phyloP scores from a whole-genome alignment of 2,329 filamentous ascomycete species.

The Pseudocercospora vitis region DNA sequence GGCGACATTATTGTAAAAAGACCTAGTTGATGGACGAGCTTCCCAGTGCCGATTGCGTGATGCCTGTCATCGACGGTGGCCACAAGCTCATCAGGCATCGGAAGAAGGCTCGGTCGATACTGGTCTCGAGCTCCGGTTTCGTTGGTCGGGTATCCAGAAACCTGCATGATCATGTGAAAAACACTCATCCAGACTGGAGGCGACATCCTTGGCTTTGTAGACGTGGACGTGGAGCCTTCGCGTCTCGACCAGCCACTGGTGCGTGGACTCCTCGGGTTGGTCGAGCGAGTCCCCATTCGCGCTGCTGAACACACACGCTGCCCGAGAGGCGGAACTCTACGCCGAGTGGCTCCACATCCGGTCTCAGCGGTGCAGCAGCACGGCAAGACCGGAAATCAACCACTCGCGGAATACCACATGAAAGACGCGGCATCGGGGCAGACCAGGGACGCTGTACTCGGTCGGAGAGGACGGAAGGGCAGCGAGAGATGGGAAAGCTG shows the following conservation, averaged over 20 bases:
- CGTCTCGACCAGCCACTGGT: not conserved
- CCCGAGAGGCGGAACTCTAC: not conserved
- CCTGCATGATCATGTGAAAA: too few species aligned
- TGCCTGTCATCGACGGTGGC: not conserved
- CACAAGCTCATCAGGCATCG: not conserved
- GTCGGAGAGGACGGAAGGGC: not conserved
- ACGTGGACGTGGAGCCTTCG: not conserved
- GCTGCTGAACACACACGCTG: not conserved
- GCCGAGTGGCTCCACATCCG: not conserved
- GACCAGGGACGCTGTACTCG: not conserved
- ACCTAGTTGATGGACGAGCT: conserved; percentile 2
- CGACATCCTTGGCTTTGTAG: too few species aligned
- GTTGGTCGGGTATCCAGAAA: too few species aligned
- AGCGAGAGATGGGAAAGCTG: too few species aligned
- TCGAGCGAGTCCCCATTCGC: not conserved
- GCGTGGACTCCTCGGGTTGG: too few species aligned
- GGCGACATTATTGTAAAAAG: too few species aligned
- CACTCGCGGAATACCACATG: not conserved
- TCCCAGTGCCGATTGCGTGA: not conserved
- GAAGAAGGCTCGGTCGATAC: not conserved
- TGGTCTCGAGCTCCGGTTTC: not conserved
- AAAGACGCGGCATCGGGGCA: not conserved
- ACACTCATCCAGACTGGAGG: not conserved
- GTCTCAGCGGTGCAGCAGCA: not conserved
- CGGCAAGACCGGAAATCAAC: not conserved